Base-by-base conservation (phyloP, 2,329 filamentous ascomycete species). In the Calonectria pauciramosa region DNA sequence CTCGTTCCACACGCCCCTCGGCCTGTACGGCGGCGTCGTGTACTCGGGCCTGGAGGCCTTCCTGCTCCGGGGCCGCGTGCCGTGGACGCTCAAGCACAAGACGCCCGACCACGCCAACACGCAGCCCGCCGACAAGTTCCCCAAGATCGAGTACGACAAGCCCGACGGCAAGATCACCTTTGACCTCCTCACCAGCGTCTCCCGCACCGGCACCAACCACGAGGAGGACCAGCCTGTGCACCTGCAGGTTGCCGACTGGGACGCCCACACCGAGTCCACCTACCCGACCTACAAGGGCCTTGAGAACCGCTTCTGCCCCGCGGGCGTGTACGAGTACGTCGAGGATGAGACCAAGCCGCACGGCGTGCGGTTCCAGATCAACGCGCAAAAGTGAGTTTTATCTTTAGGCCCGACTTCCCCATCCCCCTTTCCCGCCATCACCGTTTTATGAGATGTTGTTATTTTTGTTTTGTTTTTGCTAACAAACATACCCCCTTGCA, bases 191-290 rank as follows among this genome's bases (percentile, higher is more conserved):
- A 99, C 97, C 2, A 97, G 94, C 82, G 97, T 99, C 18, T 97
- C 94, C 79, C 93, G 97, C 72, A 99, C 97, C 7, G 97, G 97
- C 49, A 99, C 97, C 38, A 99, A 99, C 87, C 97, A 99, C 86
- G 97, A 99, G 86, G 97, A 99, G 87, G 97, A 99, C 85, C 96
- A 99, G 87, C 97, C 97, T 0, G 96, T 98, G 66, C 97, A 99
- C 86, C 88, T 99, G 81, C 95, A 98, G 86, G 96, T 99, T 79
- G 92, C 94, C 85, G 96, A 99, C 86, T 98, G 96, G 96, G 96
- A 98, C 81, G 93, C 93, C 82, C 97, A 99, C 87, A 94, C 95
- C 2, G 89, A 93, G 76, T 91, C 93, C 84, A 93, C 95, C 68
- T 99, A 93, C 88, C 97, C 97, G 28, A 90, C 91, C 76, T 99